Percentiles rank a stretch among this genome's conserved stretches.
Evolutionary conservation across 257 asterid genomes (phyloP).

Genomic region (Schizonepeta tenuifolia): DNA sequence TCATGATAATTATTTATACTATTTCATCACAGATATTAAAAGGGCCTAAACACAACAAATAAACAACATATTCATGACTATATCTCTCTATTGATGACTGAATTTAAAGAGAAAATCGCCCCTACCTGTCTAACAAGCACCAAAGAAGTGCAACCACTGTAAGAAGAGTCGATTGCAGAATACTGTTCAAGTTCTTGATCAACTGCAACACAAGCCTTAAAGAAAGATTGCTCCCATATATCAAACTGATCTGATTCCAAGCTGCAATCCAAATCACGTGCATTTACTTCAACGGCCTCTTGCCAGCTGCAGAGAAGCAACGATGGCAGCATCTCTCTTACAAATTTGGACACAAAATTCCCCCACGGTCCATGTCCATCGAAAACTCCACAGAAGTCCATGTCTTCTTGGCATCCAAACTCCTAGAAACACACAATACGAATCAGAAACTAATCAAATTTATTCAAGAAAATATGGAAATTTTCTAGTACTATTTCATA

Average conservation of each 20-base stretch:
- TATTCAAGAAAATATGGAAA: background rate
- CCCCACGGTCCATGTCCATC: slow-evolving; percentile 96
- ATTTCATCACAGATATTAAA: background rate
- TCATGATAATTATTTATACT: background rate
- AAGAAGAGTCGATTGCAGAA: slow-evolving; percentile 59
- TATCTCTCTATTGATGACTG: background rate
- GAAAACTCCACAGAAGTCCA: slow-evolving; percentile 75
- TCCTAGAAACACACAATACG: slow-evolving; percentile 45
- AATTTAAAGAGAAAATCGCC: background rate
- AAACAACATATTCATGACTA: background rate
- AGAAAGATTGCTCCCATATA: slow-evolving; percentile 65
- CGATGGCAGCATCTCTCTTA: slow-evolving; percentile 61
- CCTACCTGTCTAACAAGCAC: slow-evolving; percentile 72
- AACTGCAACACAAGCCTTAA: slow-evolving; percentile 63
- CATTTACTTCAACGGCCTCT: slow-evolving; percentile 48
- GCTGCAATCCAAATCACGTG: slow-evolving; percentile 32
- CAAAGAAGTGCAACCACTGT: slow-evolving; percentile 76
- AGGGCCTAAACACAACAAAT: background rate
- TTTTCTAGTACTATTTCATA: background rate
- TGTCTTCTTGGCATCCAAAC: slow-evolving; percentile 76
- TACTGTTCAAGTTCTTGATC: slow-evolving; percentile 61
- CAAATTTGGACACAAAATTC: slow-evolving; percentile 62
- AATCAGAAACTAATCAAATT: background rate
- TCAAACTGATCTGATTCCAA: slow-evolving; percentile 45
- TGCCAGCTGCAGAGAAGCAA: slow-evolving; percentile 70